Evolutionary conservation across 345 rosid genomes (phyloP), one percentile per base, ranked within the genome.

Genomic region (Melaleuca quinquenervia): DNA sequence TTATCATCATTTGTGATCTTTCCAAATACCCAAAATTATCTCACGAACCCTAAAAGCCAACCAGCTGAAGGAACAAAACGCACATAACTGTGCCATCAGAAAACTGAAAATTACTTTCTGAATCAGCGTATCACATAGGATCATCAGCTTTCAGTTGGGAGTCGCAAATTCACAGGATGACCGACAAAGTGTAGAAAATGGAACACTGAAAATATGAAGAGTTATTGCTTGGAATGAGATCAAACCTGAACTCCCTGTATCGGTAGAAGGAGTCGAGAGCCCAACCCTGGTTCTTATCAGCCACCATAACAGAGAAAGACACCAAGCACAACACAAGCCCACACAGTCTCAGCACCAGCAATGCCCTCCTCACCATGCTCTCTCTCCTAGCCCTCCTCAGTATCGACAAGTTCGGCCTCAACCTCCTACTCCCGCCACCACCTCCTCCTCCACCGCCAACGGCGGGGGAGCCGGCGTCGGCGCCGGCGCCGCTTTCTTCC

Each of bases 281-380:
- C 98, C 98, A 95, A 62, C 98, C 99, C 86, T 94, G 93, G 88
- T 95, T 90, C 91, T 86, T 93, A 85, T 96, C 99, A 74, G 98
- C 93, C 51, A 94, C 97, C 94, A 96, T 87, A 45, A 96, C 88
- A 3, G 98, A 94, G 84, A 95, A 93, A 13, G 98, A 94, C 84
- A 92, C 91, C 85, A 95, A 94, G 84, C 96, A 93, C 29, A 92
- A 94, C 44, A 92, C 84, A 51, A 92, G 94, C 62, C 94, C 98
- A 82, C 86, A 88, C 88, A 90, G 87, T 90, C 99, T 93, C 84
- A 90, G 93, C 52, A 90, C 95, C 87, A 96, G 84, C 90, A 91
- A 85, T 48, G 89, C 88, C 87, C 88, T 93, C 86, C 84, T 93
- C 87, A 92, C 80, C 82, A 86, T 85, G 50, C 50, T 87, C 24